Conservation (phyloP, 257 asterid genomes). For the Anisodus tanguticus region DNA sequence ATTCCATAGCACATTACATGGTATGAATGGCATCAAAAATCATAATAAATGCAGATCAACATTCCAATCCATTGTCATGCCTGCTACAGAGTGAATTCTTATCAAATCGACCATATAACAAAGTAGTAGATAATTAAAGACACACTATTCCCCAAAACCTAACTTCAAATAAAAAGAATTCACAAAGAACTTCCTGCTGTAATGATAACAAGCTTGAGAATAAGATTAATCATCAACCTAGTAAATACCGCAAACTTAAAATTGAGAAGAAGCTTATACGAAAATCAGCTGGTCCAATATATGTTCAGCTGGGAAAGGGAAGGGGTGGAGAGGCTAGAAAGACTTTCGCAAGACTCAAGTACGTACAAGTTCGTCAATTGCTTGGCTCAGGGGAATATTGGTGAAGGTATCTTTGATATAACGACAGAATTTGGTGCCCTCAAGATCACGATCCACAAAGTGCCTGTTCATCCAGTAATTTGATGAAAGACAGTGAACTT, state of each 20-base stretch:
- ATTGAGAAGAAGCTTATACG: neutral
- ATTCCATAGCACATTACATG: neutral
- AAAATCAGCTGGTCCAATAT: neutral
- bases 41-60: neutral
- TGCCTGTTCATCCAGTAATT: slow-evolving; percentile 48
- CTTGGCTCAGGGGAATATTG: slow-evolving; percentile 58
- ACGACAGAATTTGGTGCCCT: slow-evolving; percentile 47
- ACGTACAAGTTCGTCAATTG: slow-evolving; percentile 71
- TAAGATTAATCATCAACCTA: neutral
- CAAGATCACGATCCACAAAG: slow-evolving; percentile 42
- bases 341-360: neutral
- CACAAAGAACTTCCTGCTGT: neutral
- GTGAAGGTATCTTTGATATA: slow-evolving; percentile 53
- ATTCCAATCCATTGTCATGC: neutral
- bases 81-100: neutral
- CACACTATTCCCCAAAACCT: neutral
- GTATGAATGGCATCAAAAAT: neutral
- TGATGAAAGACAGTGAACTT: slow-evolving; percentile 18
- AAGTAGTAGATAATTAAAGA: neutral
- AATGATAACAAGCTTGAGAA: neutral
- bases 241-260: neutral
- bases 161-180: neutral
- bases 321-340: neutral
- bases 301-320: neutral
- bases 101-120: neutral